Conservation (phyloP, 768 basidiomycete species). For the Rhizopogon sp. region DNA sequence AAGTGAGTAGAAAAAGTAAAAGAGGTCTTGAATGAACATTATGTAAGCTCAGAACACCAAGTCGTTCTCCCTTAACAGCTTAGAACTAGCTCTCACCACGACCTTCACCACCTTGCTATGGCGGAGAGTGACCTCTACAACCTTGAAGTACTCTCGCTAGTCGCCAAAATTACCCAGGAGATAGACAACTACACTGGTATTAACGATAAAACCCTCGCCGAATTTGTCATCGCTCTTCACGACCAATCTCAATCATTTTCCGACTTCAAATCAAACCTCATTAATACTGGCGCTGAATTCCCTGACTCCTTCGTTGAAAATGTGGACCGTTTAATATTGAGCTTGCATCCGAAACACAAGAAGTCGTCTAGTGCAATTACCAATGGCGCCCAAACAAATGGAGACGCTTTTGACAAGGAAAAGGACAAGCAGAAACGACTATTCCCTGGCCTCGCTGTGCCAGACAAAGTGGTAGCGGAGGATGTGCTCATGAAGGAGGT, state of each 20-base stretch:
- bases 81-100: slow-evolving; percentile 1
- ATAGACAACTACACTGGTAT: slow-evolving; percentile 81
- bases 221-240: slow-evolving; percentile 91
- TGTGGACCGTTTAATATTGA: slow-evolving; percentile 90
- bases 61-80: neutral
- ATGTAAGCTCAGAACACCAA: neutral
- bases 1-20: neutral
- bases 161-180: slow-evolving; percentile 90
- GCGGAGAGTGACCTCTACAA: slow-evolving; percentile 78
- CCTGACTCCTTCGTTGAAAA: slow-evolving; percentile 89
- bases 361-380: slow-evolving; percentile 42
- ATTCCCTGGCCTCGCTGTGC: slow-evolving; percentile 85
- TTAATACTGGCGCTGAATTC: slow-evolving; percentile 75
- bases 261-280: slow-evolving; percentile 79
- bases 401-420: slow-evolving; percentile 38
- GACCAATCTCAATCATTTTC: slow-evolving; percentile 72
- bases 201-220: slow-evolving; percentile 90
- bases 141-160: slow-evolving; percentile 88
- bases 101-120: slow-evolving; percentile 35
- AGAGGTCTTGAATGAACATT: slow-evolving; percentile 1
- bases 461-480: slow-evolving; percentile 64
- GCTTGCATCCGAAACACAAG: slow-evolving; percentile 95
- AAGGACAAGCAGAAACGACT: slow-evolving; percentile 75
- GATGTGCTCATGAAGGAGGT: slow-evolving; percentile 86
- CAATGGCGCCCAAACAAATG: slow-evolving; percentile 31